Base-by-base conservation (phyloP, 495 filamentous ascomycete genomes). In the Neurospora africana region DNA sequence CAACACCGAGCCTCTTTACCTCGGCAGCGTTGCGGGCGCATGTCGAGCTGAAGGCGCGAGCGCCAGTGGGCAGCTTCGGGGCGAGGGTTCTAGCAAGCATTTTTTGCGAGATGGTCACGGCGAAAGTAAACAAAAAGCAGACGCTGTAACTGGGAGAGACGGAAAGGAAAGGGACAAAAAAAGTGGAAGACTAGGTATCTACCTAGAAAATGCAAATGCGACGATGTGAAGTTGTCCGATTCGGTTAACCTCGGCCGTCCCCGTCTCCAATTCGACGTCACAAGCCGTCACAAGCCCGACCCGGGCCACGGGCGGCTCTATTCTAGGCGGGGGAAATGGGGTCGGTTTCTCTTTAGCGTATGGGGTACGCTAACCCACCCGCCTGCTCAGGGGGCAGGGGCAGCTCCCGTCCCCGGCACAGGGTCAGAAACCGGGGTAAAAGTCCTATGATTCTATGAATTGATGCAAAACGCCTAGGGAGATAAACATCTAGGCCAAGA, bases 1-100 rank as follows among this genome's bases (percentile, higher is more conserved):
- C 84, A 38, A 99, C 96, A 72, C 95, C 95, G 23, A 99, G 83
- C 70, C 88, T 90, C 83, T 94, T 96, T 65, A 98, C 92, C 82
- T 94, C 90, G 76, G 88, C 87, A 76, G 89, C 87, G 74, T 82
- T 80, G 65, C 84, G 82, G 38, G 80, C 79, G 39, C 83, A 76
- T 53, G 82, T 85, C 17, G 86, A 84, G 81, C 86, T 88, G 79
- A 89, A 90, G 71, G 77, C 77, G 69, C 88, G 83, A 43, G 82
- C 39, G 39, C 82, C 82, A 70, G 79, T 76, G 19, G 79, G 73
- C 58, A 83, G 75, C 76, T 37, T 69, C 33, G 47, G 27, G 68
- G 9, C 68, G 53, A 65, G 53, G 27, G 53, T 65, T 65, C 53
- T 65, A 27, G 53, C 53, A 30, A 65, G 13, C 53, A 65, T 65